Base-by-base conservation (phyloP, 768 basidiomycete genomes). In the Auriculariales sp. region DNA sequence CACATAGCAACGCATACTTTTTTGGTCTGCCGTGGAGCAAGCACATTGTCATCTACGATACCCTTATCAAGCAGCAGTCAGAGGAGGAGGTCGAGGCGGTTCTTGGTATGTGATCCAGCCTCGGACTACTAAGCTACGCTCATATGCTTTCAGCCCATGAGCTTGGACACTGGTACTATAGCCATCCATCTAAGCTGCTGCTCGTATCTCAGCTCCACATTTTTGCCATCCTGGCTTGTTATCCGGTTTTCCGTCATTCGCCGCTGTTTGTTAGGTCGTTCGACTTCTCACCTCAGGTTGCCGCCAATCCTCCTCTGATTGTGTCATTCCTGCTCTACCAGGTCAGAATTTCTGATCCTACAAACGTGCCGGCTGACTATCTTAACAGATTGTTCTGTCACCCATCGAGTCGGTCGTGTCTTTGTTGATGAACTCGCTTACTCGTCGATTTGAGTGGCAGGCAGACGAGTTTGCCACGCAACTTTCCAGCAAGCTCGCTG, bases 1-100 rank as follows among this genome's bases (percentile, higher is more conserved):
- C 88, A 2, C 94, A 99, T 66, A 86, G 83, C 57, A 97, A 97
- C 56, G 93, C 93, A n/a, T 98, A 95, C 69, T 97, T 97, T 72
- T 97, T 91, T 55, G 94, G 94, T 52, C 75, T 97, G 11, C 94
- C 93, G 1, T 93, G 91, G 84, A 85, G 81, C 68, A 92, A 92
- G 57, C 89, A 92, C 65, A 89, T 94, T 55, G 91, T 98, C 63
- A 85, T 99, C 60, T 99, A 91, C 59, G 95, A 99, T 58, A 98
- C 94, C 0, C 75, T 99, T 55, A 91, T 98, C 64, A 82, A 93
- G 60, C 79, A 97, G 59, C 84, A 79, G 63, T 78, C 81, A 57
- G 77, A 92, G 0, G 86, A 89, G 24, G 90, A 97, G 63, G 90
- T 99, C 27, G 94, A 97, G 57, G 94, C 95, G 28, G 91, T 99